Base-by-base conservation (phyloP, 345 rosid species). In the Aquilaria sinensis region DNA sequence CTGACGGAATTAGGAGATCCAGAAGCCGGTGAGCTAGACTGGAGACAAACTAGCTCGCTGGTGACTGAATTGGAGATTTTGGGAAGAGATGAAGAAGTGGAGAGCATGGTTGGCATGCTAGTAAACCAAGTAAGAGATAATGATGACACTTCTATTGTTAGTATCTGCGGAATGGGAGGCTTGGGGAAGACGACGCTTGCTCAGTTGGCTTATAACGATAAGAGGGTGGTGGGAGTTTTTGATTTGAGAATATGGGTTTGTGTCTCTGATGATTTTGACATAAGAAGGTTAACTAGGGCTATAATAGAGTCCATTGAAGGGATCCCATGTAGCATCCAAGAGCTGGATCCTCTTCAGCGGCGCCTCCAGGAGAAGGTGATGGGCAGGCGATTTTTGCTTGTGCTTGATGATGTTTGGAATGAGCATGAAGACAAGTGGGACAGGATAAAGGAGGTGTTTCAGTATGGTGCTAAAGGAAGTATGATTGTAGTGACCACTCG, bases 241-340 rank as follows among this genome's bases (percentile, higher is more conserved):
- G 61, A 61, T 1, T 9, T 60, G 10, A 74, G 47, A 11, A 54
- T 60, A 37, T 74, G 77, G 77, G 63, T 69, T 2, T 68, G 15
- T 31, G 77, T 69, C 13, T 65, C 73, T 29, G 61, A 61, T 9
- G 56, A 37, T 11, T 68, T 73, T 64, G 72, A 68, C 10, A 71
- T 65, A n/a, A 50, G 12, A 45, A 30, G 50, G 31, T 46, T 74
- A 12, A 50, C 61, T 2, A 51, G 56, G 54, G 51, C 49, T 5
- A 65, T 73, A 4, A 31, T 65, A 3, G 64, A 52, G 37, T 68
- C 77, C 1, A 47, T 60, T 47, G 63, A 12, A 10, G 41, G 43
- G 8, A 13, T 45, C 2, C 2, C 54, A n/a, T 56, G 62, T 10
- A 10, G 12, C 9, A 47, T 12, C 31, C 16, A 32, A 9, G 55